Evolutionary conservation across 495 filamentous ascomycete species (phyloP).

Genomic region (Aspergillus diversus): DNA sequence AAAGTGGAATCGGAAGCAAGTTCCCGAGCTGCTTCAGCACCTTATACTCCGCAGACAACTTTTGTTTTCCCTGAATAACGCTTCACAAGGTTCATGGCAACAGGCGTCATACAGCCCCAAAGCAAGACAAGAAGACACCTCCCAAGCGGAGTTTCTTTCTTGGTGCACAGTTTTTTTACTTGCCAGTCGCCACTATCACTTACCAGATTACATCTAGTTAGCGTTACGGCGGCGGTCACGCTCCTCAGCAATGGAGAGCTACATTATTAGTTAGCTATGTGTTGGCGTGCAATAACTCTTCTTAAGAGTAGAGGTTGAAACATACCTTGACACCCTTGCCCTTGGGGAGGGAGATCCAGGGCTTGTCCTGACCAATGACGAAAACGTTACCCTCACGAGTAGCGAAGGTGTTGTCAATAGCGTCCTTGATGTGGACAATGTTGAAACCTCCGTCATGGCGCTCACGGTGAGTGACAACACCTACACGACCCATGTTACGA

Average conservation of each 20-base stretch:
- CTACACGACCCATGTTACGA: conserved; percentile 99
- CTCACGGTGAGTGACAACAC: conserved; percentile 99
- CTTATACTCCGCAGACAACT: conserved; percentile 24
- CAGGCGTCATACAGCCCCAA: conserved; percentile 45
- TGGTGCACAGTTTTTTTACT: conserved; percentile 29
- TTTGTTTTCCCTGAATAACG: conserved; percentile 25
- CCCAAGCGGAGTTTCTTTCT: conserved; percentile 38
- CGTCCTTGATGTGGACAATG: conserved; percentile 99
- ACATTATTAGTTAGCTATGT: conserved; percentile 19
- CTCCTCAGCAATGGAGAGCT: conserved; percentile 97
- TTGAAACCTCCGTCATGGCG: conserved; percentile 99
- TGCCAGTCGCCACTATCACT: conserved; percentile 30
- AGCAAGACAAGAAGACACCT: conserved; percentile 49
- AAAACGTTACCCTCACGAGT: conserved; percentile 99
- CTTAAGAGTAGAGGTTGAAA: neutral
- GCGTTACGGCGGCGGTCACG: conserved; percentile 89
- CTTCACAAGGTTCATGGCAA: conserved; percentile 27
- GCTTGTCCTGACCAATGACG: conserved; percentile 96
- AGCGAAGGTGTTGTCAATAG: conserved; percentile 98
- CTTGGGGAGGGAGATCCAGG: conserved; percentile 98
- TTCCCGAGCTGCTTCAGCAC: conserved; percentile 2
- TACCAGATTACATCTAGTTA: conserved; percentile 53
- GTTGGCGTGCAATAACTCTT: neutral
- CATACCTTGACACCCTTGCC: conserved; percentile 97
- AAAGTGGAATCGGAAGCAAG: conserved; percentile 17